Evolutionary conservation across 192 early-diverging fungal species (phyloP).

Genomic region (Allomyces javanicus): DNA sequence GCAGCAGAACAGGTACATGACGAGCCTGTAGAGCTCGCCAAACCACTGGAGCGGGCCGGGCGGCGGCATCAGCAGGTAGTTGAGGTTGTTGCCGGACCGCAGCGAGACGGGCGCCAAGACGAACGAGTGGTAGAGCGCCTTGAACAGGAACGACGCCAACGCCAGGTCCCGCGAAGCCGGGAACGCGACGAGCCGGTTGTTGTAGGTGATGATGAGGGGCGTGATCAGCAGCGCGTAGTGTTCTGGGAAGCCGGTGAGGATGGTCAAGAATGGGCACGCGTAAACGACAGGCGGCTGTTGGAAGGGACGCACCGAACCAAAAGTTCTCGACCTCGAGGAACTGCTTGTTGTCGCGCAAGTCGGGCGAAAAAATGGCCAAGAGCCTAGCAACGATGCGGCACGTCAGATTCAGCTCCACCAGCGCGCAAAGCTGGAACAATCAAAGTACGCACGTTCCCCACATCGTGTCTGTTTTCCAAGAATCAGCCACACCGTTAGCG

Average conservation of each 20-base stretch:
- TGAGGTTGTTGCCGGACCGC: constrained; percentile 21
- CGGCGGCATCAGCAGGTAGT: constrained; percentile 20
- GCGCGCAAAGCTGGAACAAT: not conserved
- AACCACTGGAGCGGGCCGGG: constrained; percentile 16
- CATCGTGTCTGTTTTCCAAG: constrained; percentile 11
- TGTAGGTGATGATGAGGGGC: constrained; percentile 29
- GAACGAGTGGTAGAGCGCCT: constrained; percentile 28
- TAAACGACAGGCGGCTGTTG: not conserved
- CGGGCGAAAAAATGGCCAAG: constrained; percentile 24
- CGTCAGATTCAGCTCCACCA: not conserved
- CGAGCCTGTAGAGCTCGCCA: constrained; percentile 16
- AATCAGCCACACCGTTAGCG: no score
- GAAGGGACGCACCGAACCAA: constrained; percentile 20
- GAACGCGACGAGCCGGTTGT: constrained; percentile 27
- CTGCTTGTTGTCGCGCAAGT: constrained; percentile 23
- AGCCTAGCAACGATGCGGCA: constrained; percentile 7
- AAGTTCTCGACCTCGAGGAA: constrained; percentile 29
- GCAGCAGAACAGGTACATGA: constrained; percentile 18
- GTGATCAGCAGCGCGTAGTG: constrained; percentile 22
- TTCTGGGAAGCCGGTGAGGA: constrained; percentile 9
- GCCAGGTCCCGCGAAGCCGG: constrained; percentile 20
- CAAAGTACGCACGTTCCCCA: constrained; percentile 15
- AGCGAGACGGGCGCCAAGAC: constrained; percentile 20
- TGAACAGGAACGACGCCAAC: constrained; percentile 25
- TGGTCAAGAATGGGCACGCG: not conserved